A percentile compares a stretch with the other conserved stretches of the same genome.
Conservation (phyloP, 352 stramenopile species). For the Globisporangium canariense region DNA sequence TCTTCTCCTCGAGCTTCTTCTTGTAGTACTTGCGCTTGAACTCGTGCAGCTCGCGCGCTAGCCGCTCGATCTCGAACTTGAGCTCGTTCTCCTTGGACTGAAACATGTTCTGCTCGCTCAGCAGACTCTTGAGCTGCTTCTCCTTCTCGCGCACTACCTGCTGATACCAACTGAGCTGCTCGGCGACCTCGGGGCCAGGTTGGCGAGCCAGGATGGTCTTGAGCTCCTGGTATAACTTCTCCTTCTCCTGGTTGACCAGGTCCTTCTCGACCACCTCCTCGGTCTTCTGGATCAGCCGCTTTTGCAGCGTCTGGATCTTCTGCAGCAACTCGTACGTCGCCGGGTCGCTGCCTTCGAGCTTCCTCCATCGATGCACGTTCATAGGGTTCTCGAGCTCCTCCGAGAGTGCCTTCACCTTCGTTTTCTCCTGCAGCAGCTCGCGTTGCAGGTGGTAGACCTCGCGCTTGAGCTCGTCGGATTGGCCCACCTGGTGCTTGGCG, state of each 20-base stretch:
- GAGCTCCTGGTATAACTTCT: conserved; percentile 94
- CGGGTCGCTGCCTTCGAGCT: conserved; percentile 95
- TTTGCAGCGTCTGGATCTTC: conserved; percentile 96
- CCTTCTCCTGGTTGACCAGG: conserved; percentile 94
- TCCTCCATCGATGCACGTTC: conserved; percentile 97
- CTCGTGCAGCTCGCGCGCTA: conserved; percentile 90
- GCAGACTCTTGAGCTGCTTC: conserved; percentile 96
- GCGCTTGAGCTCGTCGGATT: conserved; percentile 86
- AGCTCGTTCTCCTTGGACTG: conserved; percentile 92
- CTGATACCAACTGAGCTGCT: conserved; percentile 95
- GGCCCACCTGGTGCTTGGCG: conserved; percentile 83
- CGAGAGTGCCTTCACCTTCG: conserved; percentile 94
- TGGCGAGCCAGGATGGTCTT: conserved; percentile 92
- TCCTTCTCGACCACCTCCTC: conserved; percentile 95
- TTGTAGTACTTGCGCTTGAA: conserved; percentile 97
- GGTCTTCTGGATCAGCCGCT: conserved; percentile 93
- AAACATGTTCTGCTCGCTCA: conserved; percentile 97
- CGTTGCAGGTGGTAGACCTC: conserved; percentile 89
- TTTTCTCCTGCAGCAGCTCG: conserved; percentile 93
- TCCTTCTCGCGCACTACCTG: conserved; percentile 95
- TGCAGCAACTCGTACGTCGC: conserved; percentile 95
- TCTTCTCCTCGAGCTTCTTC: conserved; percentile 86
- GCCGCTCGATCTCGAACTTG: conserved; percentile 93
- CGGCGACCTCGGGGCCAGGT: conserved; percentile 92
- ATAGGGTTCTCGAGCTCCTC: conserved; percentile 97